These are phyloP conservation scores for Cinnamomum chago DNA, from an alignment of 164 flowering plant species.

Conservation along the genomic window DNA sequence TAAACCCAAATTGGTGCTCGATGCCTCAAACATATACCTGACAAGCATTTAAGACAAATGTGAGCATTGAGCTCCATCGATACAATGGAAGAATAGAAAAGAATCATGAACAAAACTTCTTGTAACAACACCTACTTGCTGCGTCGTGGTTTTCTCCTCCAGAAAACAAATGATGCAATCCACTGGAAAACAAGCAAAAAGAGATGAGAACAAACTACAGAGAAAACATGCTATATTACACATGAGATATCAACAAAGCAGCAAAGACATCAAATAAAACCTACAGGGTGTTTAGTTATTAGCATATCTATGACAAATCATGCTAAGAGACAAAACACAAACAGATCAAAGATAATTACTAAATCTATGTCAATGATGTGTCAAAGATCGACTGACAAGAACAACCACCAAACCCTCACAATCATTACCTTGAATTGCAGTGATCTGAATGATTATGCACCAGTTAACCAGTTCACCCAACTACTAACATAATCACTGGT, in stretches of 20 bases:
- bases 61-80: neutral
- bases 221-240: neutral
- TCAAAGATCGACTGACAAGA: too few relatives aligned
- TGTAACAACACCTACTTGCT: conserved; percentile 62
- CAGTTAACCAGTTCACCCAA: too few relatives aligned
- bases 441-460: too few relatives aligned
- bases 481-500: too few relatives aligned
- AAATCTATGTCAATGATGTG: too few relatives aligned
- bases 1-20: conserved; percentile 60
- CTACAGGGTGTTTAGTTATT: neutral
- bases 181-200: conserved; percentile 45
- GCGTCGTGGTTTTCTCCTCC: conserved; percentile 71
- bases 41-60: conserved; percentile 1
- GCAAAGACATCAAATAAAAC: neutral
- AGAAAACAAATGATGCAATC: conserved; percentile 59
- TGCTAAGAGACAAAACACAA: too few relatives aligned
- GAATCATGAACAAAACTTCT: neutral
- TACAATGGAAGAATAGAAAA: neutral
- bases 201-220: neutral
- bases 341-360: too few relatives aligned
- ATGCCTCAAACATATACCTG: conserved; percentile 72
- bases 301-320: neutral
- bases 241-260: neutral
- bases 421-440: too few relatives aligned
- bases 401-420: too few relatives aligned